Conservation (phyloP, 163 green algal species). For the Coccomyxa subellipsoidea region DNA sequence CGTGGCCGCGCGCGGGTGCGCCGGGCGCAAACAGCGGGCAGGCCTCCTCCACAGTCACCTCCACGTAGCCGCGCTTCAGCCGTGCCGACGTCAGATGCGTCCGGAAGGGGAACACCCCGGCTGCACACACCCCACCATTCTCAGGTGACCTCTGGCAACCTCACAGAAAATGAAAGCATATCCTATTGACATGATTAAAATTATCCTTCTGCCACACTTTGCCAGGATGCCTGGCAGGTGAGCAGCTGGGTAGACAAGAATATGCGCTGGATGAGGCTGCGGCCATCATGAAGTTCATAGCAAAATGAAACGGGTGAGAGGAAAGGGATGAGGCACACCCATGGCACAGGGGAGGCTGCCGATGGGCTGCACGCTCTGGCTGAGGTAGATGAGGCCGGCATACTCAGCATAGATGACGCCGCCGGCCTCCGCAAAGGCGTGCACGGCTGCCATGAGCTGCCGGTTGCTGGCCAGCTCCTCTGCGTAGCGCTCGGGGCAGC, state of each 20-base stretch:
- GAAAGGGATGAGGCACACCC: slow-evolving; percentile 35
- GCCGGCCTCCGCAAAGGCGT: slow-evolving; percentile 74
- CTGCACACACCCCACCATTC: slow-evolving; percentile 30
- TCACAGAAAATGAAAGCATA: too few species aligned
- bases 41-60: slow-evolving; percentile 48
- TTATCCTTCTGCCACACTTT: too few species aligned
- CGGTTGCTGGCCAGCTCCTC: slow-evolving; percentile 63
- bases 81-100: slow-evolving; percentile 47
- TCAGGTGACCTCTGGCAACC: background rate
- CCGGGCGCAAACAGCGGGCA: slow-evolving; percentile 69
- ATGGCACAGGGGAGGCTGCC: slow-evolving; percentile 33
- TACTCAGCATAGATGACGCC: slow-evolving; percentile 87
- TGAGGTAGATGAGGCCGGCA: slow-evolving; percentile 81
- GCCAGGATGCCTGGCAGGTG: too few species aligned
- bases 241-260: too few species aligned
- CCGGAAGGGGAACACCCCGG: slow-evolving; percentile 82
- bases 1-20: slow-evolving; percentile 53
- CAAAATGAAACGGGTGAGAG: too few species aligned
- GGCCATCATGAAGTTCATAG: background rate
- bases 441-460: slow-evolving; percentile 57
- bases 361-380: slow-evolving; percentile 56
- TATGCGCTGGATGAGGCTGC: too few species aligned
- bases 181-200: too few species aligned
- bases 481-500: slow-evolving; percentile 74
- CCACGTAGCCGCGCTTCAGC: slow-evolving; percentile 74